A percentile compares a stretch with the other conserved stretches of the same genome.
Conservation (phyloP, 768 basidiomycete genomes). For the Hemileccinum impolitum region DNA sequence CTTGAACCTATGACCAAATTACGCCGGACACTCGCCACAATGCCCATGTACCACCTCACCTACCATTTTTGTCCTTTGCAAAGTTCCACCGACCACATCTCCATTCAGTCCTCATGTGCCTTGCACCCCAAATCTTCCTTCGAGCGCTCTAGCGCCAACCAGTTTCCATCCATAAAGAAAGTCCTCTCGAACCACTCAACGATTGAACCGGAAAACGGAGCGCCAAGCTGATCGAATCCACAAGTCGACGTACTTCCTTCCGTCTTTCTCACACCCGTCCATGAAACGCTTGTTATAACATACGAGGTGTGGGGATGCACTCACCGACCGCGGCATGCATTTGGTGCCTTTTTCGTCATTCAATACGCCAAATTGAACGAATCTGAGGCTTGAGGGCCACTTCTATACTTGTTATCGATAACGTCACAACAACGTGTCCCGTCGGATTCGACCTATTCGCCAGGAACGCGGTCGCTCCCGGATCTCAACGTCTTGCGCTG, state of each 20-base stretch:
- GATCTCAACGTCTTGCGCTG: background rate
- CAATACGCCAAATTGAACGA: background rate
- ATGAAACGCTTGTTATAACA: slow-evolving; percentile 2
- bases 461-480: background rate
- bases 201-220: background rate
- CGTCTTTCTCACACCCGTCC: slow-evolving; percentile 6
- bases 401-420: slow-evolving; percentile 6
- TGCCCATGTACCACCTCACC: background rate
- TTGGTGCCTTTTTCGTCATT: background rate
- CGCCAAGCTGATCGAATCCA: background rate
- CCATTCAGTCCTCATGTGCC: background rate
- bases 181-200: background rate
- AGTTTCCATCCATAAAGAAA: background rate
- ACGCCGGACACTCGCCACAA: background rate
- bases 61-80: background rate
- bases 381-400: background rate
- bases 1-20: slow-evolving; percentile 8
- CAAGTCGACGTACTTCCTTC: background rate
- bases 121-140: slow-evolving; percentile 2
- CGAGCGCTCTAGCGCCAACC: slow-evolving; percentile 4
- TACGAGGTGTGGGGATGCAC: slow-evolving; percentile 5
- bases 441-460: background rate
- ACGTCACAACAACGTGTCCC: background rate
- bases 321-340: background rate
- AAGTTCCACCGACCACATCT: background rate